phyloP scores from a whole-genome alignment of 805 yeast species.

The Zygosaccharomyces kombuchaensis region DNA sequence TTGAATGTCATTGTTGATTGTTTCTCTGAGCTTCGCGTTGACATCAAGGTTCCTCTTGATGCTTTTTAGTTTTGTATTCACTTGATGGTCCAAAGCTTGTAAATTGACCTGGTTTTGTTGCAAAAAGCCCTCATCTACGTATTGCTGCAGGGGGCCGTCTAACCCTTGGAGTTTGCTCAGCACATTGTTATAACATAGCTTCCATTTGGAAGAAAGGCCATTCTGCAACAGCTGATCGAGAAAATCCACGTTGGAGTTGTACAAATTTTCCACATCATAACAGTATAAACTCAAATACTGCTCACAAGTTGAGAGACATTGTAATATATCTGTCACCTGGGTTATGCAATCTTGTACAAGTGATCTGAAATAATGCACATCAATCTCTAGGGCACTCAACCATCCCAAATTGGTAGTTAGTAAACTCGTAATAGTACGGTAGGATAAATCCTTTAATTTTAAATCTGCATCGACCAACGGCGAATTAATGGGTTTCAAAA shows the following conservation, averaged over 20 bases:
- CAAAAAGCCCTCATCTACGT: conserved; percentile 10
- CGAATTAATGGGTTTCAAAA: conserved; percentile 37
- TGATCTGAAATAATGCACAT: conserved; percentile 36
- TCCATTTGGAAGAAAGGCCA: conserved; percentile 43
- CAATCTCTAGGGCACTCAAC: conserved; percentile 45
- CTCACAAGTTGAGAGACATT: conserved; percentile 43
- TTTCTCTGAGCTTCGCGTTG: conserved; percentile 13
- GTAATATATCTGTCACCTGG: conserved; percentile 42
- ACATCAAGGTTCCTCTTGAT: conserved; percentile 19
- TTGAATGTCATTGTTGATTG: conserved; percentile 10
- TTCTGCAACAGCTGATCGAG: conserved; percentile 39
- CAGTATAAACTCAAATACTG: conserved; percentile 49
- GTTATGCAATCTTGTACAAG: conserved; percentile 26
- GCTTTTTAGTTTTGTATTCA: conserved; percentile 17
- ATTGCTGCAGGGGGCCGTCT: conserved; percentile 18
- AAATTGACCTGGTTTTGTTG: conserved; percentile 11
- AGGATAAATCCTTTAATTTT: conserved; percentile 4
- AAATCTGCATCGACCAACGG: conserved; percentile 32
- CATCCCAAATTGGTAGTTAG: conserved; percentile 49
- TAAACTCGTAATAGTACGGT: conserved; percentile 31
- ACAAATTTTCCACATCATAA: conserved; percentile 45
- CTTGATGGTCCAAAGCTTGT: conserved; percentile 11
- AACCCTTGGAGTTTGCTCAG: conserved; percentile 17
- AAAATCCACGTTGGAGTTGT: conserved; percentile 38
- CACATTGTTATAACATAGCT: conserved; percentile 28